Base-by-base conservation (phyloP, 768 basidiomycete species). In the Clavulina sp. region DNA sequence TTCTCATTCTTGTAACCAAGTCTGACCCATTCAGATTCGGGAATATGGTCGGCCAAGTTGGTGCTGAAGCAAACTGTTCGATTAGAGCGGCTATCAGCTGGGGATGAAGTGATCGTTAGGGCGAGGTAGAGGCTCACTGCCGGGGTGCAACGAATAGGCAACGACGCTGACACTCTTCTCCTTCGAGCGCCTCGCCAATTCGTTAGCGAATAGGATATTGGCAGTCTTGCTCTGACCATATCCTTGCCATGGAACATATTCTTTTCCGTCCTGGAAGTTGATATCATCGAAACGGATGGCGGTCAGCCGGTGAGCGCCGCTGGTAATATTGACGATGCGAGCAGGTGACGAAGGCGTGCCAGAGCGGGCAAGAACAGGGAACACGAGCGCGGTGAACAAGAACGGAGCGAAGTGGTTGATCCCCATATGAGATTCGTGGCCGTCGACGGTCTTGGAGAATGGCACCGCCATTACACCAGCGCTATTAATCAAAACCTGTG, bases 371-470 rank as follows among this genome's bases (percentile, higher is more conserved):
- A 57, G 24, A 4, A 34, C 31, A 9, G 53, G 56, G 16, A 48
- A 38, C 31, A 57, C 36, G 2, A 48, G 50, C 48, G 50, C 49
- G 23, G 57, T 57, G 48, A 57, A 53, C 29, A 56, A 33, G 49
- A 57, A 57, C 24, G 32, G 50, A 6, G 51, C 57, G 29, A 57
- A 52, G 30, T 56, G 54, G 48, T 56, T 53, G 2, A 44, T 38
- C 3, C 38, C 57, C 32, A 57, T 53, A 26, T 56, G 54, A 2
- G 41, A 3, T 41, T 57, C 57, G 49, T 41, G 49, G 26, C 52
- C 57, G 48, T 57, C 50, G 2, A 23, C 28, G 2, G 57, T 40
- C 16, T 19, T 4, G 5, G 33, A 21, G 26, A 26, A 28, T 2
- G 34, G 3, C 19, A 26, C 1, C 3, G 29, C 44, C 50, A 52